These are phyloP conservation scores for Entoloma clypeatum DNA, from an alignment of 1,284 basidiomycete genomes.

Conservation along the genomic window DNA sequence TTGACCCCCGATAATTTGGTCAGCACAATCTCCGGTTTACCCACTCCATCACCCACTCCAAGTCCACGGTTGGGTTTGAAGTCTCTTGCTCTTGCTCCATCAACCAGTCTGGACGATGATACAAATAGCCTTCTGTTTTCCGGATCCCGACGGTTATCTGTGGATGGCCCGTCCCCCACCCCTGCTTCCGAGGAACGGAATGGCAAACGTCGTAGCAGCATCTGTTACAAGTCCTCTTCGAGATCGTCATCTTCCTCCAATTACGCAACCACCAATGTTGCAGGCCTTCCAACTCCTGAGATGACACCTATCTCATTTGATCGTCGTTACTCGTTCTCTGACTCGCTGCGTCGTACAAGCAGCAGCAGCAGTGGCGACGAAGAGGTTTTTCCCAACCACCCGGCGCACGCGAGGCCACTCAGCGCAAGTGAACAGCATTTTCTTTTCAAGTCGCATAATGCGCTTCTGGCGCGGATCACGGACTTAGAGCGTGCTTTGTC, in stretches of 20 bases:
- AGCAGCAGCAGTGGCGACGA: slow-evolving; percentile 30
- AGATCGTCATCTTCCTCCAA: slow-evolving; percentile 25
- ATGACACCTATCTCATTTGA: slow-evolving; percentile 60
- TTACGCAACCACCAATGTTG: slow-evolving; percentile 34
- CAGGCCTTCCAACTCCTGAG: slow-evolving; percentile 65
- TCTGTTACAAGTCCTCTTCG: slow-evolving; percentile 61
- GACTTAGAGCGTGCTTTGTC: slow-evolving; percentile 71
- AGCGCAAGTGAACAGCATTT: slow-evolving; percentile 73
- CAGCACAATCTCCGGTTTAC: slow-evolving; percentile 38
- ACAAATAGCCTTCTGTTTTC: slow-evolving; percentile 17
- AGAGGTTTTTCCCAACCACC: slow-evolving; percentile 36
- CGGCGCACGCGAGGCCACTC: slow-evolving; percentile 46
- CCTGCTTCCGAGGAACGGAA: slow-evolving; percentile 22
- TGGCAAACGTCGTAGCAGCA: slow-evolving; percentile 53
- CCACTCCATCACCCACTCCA: slow-evolving; percentile 53
- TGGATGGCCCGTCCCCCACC: slow-evolving; percentile 29
- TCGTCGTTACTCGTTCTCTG: slow-evolving; percentile 39
- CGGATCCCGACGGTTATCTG: slow-evolving; percentile 25
- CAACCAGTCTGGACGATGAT: slow-evolving; percentile 21
- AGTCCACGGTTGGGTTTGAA: slow-evolving; percentile 43
- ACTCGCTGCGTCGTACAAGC: slow-evolving; percentile 22
- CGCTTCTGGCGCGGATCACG: slow-evolving; percentile 72
- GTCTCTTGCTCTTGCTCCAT: slow-evolving; percentile 45
- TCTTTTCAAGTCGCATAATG: slow-evolving; percentile 75
- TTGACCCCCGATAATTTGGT: slow-evolving; percentile 50